Conservation (phyloP, 345 rosid genomes). For the Salix suchowensis region DNA sequence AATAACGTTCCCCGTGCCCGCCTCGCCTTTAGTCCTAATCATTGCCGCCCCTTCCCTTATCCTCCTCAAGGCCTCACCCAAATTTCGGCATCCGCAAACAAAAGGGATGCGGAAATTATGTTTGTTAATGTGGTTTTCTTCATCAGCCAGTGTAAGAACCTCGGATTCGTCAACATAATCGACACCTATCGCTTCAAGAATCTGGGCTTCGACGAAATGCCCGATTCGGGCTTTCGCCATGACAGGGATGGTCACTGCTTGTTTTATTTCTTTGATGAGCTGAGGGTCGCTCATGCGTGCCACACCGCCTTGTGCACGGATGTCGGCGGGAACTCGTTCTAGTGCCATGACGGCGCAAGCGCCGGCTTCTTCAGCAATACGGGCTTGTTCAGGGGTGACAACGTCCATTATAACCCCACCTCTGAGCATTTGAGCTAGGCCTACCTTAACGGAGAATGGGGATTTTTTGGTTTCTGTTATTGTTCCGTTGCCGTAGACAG, state of each 20-base stretch:
- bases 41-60: conserved; percentile 80
- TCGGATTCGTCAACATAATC: conserved; percentile 86
- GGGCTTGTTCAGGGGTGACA: conserved; percentile 24
- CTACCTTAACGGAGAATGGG: conserved; percentile 29
- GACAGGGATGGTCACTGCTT: conserved; percentile 24
- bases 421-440: conserved; percentile 29
- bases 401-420: conserved; percentile 33
- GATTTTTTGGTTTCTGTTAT: conserved; percentile 23
- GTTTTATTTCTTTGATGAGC: conserved; percentile 27
- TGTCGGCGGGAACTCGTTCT: conserved; percentile 27
- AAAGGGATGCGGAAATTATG: conserved; percentile 76
- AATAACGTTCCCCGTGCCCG: conserved; percentile 70
- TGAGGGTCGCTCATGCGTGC: conserved; percentile 34
- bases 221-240: conserved; percentile 31
- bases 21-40: conserved; percentile 86
- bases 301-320: conserved; percentile 28
- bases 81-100: conserved; percentile 76
- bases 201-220: conserved; percentile 29
- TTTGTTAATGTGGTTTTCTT: conserved; percentile 74
- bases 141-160: conserved; percentile 67
- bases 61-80: conserved; percentile 71
- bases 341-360: conserved; percentile 29
- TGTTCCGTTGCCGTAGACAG: conserved; percentile 27
- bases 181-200: conserved; percentile 43
- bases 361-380: conserved; percentile 28